Evolutionary conservation across 208 protist species (phyloP), one percentile per base, ranked within the genome.

Genomic region (Trypanosoma cruzi): DNA sequence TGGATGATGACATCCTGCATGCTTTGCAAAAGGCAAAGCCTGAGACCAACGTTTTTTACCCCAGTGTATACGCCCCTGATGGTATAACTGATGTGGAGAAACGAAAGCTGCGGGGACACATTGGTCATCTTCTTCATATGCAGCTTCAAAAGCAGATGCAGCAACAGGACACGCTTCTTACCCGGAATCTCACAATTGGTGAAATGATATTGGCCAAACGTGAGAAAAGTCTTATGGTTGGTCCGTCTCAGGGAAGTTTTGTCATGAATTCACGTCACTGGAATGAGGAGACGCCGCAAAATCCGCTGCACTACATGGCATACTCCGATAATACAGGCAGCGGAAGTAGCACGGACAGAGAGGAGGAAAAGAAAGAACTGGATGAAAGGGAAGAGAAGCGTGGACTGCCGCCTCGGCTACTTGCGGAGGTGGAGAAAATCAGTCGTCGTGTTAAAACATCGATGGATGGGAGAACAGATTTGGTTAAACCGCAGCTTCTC

Each of bases 191-290:
- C 8, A 87, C 85, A 4, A 83, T 94, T 67, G 89, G 81, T 7
- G 85, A 94, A 65, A 90, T 90, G 81, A 90, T 90, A 84, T 76
- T 79, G 36, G 68, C 81, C 18, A 91, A 92, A 55, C 77, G 79
- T 16, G 79, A 83, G 48, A 77, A 89, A 44, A 90, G 80, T 55
- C 64, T 90, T 10, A 64, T 66, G 42, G 42, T 56, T 68, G 48
- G 18, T 16, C 6, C 1, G 49, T 24, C 26, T 26, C 28, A 64
- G 31, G 53, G 64, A 29, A 44, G 18, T 6, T 32, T 0, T 11
- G 8, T 22, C 4, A 50, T 52, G 20, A 31, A 26, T 36, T 11
- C 37, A 42, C 5, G 20, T 20, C 18, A 32, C 2, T 24, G 7
- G 48, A n/a, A 11, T n/a, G 22, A 48, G 3, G 57, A 65, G 16